Evolutionary conservation across 371 early-diverging fungal genomes (phyloP), one percentile per base, ranked within the genome.

Genomic region (Parasitella parasitica): DNA sequence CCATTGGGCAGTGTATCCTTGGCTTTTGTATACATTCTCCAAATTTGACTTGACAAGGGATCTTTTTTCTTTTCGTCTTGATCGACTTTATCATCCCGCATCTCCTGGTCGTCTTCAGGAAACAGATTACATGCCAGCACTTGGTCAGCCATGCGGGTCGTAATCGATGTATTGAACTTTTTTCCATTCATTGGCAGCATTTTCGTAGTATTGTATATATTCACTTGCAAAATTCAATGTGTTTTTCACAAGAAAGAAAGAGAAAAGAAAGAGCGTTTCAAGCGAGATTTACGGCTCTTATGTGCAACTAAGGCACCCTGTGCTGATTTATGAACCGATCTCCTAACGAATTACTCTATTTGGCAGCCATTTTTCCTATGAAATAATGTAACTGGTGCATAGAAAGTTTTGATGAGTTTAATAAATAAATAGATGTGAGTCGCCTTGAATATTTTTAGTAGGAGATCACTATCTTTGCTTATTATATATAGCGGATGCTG

Each of bases 11-110:
- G 49, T 12, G 67, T 79, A 57, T 87, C 87, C 66, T 87, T 87
- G 15, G 89, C 86, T 61, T 87, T 84, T 16, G 86, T 85, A 62
- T 85, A 88, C 60, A 90, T 67, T 36, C 85, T 76, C 90, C 90
- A 90, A n/a, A 90, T 71, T 51, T 87, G 81, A 6, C 81, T 77
- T 8, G 84, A 80, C 24, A 85, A 63, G 20, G 86, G 83, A 61
- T 88, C 86, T n/a, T 81, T 74, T 46, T 76, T 80, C 18, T 48
- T 54, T 36, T 71, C 57, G 26, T 72, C 56, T 49, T 76, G 70
- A 26, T 65, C 67, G 9, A 37, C 35, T 26, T 54, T 20, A 13
- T 18, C 48, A 27, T 48, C 27, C 12, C 15, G 26, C 48, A 48
- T 48, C 1, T 26, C 27, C 27, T 27, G 24, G 22, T 27, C 48